Conservation (phyloP, 768 basidiomycete genomes). For the Boletus sensibilis region DNA sequence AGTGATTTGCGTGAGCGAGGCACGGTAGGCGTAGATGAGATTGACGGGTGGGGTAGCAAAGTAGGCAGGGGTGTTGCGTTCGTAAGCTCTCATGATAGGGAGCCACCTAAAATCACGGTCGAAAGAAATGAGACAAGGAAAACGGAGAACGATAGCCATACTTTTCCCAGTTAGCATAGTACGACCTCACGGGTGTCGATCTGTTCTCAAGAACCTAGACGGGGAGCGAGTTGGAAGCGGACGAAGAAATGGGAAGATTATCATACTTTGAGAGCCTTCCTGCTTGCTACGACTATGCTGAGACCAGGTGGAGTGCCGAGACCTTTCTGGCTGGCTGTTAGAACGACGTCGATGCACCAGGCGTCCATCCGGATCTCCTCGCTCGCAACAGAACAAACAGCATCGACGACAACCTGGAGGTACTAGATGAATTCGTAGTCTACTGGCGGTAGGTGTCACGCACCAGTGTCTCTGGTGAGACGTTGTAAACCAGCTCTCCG, state of each 20-base stretch:
- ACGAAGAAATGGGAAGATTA: not conserved
- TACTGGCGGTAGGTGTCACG: slow-evolving; percentile 8
- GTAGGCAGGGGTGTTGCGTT: slow-evolving; percentile 76
- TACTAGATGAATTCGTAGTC: not conserved
- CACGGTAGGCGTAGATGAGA: slow-evolving; percentile 86
- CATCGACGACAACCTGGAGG: slow-evolving; percentile 75
- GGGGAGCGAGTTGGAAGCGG: not conserved
- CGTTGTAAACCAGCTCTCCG: slow-evolving; percentile 63
- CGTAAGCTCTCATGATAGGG: slow-evolving; percentile 93
- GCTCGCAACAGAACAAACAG: slow-evolving; percentile 94
- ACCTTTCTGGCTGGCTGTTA: slow-evolving; percentile 89
- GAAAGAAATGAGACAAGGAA: not conserved
- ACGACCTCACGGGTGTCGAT: slow-evolving; percentile 60
- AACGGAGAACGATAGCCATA: slow-evolving; percentile 28
- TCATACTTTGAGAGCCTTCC: slow-evolving; percentile 67
- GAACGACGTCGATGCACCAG: slow-evolving; percentile 89
- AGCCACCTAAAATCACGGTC: slow-evolving; percentile 58
- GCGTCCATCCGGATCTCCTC: slow-evolving; percentile 94
- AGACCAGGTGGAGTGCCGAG: slow-evolving; percentile 92
- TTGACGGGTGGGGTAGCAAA: slow-evolving; percentile 97
- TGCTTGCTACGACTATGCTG: slow-evolving; percentile 79
- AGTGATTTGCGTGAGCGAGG: slow-evolving; percentile 75
- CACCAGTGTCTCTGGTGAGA: slow-evolving; percentile 86
- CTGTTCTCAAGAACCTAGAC: slow-evolving; percentile 15
- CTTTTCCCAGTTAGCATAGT: slow-evolving; percentile 92